These are phyloP conservation scores for Aaosphaeria arxii DNA, from an alignment of 2,329 filamentous ascomycete species.

Conservation along the genomic window DNA sequence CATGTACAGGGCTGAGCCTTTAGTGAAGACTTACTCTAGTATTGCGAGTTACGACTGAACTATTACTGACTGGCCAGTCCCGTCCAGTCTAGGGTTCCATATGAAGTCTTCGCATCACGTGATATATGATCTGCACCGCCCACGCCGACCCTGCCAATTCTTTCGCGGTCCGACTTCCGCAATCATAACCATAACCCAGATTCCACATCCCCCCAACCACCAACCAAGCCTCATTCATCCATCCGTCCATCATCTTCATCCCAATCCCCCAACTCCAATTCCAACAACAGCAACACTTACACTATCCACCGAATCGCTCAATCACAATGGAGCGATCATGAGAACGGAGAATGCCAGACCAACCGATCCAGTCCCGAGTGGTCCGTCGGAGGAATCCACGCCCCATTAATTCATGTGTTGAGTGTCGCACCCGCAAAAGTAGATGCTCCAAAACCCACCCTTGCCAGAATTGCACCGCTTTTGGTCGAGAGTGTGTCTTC, in stretches of 20 bases:
- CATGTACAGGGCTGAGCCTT: no score
- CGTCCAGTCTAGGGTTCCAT: no score
- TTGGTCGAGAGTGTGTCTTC: conserved; percentile 38
- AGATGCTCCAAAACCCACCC: conserved; percentile 39
- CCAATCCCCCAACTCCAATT: no score
- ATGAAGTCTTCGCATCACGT: no score
- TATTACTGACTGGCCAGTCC: no score
- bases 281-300: neutral
- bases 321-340: conserved; percentile 29
- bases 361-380: conserved; percentile 37
- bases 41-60: no score
- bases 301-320: conserved; percentile 2
- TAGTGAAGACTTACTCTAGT: no score
- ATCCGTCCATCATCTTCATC: neutral
- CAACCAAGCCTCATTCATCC: conserved; percentile 4
- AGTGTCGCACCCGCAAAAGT: conserved; percentile 37
- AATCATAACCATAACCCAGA: no score
- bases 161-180: conserved; percentile 17
- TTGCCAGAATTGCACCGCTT: conserved; percentile 39
- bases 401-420: conserved; percentile 38
- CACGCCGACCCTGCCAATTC: neutral
- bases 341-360: conserved; percentile 32
- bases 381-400: conserved; percentile 38
- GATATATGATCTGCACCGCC: no score
- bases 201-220: no score